These are phyloP conservation scores for Colletotrichum abscissum DNA, from an alignment of 2,329 filamentous ascomycete genomes.

Conservation along the genomic window DNA sequence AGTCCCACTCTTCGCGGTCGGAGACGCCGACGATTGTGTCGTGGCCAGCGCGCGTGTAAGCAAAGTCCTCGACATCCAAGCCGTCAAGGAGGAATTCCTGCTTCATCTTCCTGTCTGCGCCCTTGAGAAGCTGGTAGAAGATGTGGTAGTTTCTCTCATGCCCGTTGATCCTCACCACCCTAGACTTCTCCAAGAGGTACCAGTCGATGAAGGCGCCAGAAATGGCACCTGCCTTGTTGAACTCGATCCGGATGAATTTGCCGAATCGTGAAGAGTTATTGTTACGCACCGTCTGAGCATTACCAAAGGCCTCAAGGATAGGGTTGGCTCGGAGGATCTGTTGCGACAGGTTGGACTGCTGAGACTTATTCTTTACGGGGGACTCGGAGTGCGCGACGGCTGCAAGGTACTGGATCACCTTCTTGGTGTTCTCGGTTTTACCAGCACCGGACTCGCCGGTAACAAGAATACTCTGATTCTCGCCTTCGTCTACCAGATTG, in stretches of 20 bases:
- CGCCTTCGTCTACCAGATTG: slow-evolving; percentile 92
- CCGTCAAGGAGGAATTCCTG: slow-evolving; percentile 81
- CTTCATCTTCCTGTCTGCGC: slow-evolving; percentile 79
- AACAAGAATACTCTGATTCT: slow-evolving; percentile 97
- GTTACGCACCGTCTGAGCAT: slow-evolving; percentile 96
- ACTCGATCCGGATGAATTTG: slow-evolving; percentile 98
- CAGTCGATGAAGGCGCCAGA: slow-evolving; percentile 97
- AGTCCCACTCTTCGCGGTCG: slow-evolving; percentile 90
- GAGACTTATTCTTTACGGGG: slow-evolving; percentile 68
- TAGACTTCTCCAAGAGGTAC: slow-evolving; percentile 98
- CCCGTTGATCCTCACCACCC: slow-evolving; percentile 87
- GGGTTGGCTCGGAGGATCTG: slow-evolving; percentile 97
- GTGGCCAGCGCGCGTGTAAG: slow-evolving; percentile 91
- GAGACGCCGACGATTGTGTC: slow-evolving; percentile 92
- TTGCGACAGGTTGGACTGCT: slow-evolving; percentile 88
- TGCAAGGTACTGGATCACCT: slow-evolving; percentile 98
- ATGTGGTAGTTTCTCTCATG: slow-evolving; percentile 97
- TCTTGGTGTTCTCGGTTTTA: slow-evolving; percentile 99
- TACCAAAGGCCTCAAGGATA: slow-evolving; percentile 97
- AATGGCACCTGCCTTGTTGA: slow-evolving; percentile 88
- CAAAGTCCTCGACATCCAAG: slow-evolving; percentile 85
- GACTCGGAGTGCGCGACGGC: slow-evolving; percentile 90
- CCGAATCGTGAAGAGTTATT: slow-evolving; percentile 99
- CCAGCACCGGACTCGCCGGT: slow-evolving; percentile 98
- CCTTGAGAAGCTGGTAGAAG: slow-evolving; percentile 94